Conservation (phyloP, 441 rosid genomes). For the Populus hybrid region DNA sequence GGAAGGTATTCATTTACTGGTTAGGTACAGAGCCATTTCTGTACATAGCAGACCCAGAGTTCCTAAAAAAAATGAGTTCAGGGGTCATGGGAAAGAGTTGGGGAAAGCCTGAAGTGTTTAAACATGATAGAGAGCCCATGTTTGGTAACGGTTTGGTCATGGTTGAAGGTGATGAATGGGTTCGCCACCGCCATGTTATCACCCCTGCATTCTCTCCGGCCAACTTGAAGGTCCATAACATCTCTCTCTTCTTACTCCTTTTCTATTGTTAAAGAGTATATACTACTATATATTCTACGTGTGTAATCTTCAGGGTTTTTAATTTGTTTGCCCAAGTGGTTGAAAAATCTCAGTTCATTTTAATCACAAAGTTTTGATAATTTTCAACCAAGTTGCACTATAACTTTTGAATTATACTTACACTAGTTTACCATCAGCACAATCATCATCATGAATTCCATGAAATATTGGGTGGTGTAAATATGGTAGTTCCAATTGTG, state of each 20-base stretch:
- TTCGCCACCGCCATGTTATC: constrained; percentile 84
- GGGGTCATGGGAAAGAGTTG: constrained; percentile 93
- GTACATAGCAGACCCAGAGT: constrained; percentile 88
- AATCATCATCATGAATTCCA: too few species aligned
- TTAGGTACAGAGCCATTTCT: constrained; percentile 90
- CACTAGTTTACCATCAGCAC: too few species aligned
- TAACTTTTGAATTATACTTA: too few species aligned
- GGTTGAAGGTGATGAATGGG: constrained; percentile 97
- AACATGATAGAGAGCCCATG: constrained; percentile 85
- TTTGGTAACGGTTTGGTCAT: constrained; percentile 82
- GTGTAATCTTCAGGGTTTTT: too few species aligned
- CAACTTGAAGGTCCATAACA: constrained; percentile 64
- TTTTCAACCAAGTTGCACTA: too few species aligned
- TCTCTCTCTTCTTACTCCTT: neutral
- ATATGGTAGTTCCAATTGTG: neutral
- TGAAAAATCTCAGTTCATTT: too few species aligned
- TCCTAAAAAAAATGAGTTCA: constrained; percentile 60
- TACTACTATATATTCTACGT: neutral
- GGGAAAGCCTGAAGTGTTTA: constrained; percentile 93
- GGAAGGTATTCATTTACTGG: constrained; percentile 95
- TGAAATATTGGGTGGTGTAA: neutral
- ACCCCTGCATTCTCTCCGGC: constrained; percentile 86
- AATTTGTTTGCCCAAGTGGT: too few species aligned
- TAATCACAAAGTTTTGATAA: too few species aligned
- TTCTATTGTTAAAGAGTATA: neutral